phyloP scores from a whole-genome alignment of 768 basidiomycete species.

The Calocera viscosa region DNA sequence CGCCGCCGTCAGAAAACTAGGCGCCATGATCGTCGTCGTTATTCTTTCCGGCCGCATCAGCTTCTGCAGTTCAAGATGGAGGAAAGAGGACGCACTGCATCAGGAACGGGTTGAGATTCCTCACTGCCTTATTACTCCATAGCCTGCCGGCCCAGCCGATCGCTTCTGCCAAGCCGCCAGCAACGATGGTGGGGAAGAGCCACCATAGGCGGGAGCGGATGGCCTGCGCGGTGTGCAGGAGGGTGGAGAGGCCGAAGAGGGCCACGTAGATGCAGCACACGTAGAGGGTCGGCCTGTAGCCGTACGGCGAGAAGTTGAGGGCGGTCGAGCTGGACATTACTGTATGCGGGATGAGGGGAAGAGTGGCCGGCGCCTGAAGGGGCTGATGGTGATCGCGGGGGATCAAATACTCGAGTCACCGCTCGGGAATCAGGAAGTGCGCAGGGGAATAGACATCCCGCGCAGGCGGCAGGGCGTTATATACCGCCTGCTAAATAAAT shows the following conservation, averaged over 20 bases:
- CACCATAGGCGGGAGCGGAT: conserved; percentile 39
- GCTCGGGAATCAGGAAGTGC: too few relatives aligned
- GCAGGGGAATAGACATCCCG: too few relatives aligned
- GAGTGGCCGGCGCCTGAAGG: too few relatives aligned
- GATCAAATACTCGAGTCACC: too few relatives aligned
- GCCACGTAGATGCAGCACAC: conserved; percentile 32
- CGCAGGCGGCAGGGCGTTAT: too few relatives aligned
- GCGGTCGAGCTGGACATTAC: too few relatives aligned
- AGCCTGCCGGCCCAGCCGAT: conserved; percentile 45
- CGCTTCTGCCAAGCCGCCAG: conserved; percentile 40
- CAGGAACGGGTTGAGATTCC: conserved; percentile 27
- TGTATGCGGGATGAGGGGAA: too few relatives aligned
- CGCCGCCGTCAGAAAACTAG: conserved; percentile 31
- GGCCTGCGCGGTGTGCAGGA: conserved; percentile 37
- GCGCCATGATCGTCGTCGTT: not conserved
- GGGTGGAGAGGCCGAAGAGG: conserved; percentile 27
- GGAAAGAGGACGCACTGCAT: conserved; percentile 38
- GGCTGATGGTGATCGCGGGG: too few relatives aligned
- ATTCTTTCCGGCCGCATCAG: too few relatives aligned
- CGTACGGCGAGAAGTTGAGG: conserved; percentile 32
- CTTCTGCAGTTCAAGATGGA: too few relatives aligned
- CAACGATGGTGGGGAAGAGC: conserved; percentile 37
- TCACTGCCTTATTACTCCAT: conserved; percentile 34
- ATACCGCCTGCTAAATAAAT: too few relatives aligned
- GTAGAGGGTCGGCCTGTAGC: conserved; percentile 32